phyloP scores from a whole-genome alignment of 768 basidiomycete genomes.

The Mycena filopes region DNA sequence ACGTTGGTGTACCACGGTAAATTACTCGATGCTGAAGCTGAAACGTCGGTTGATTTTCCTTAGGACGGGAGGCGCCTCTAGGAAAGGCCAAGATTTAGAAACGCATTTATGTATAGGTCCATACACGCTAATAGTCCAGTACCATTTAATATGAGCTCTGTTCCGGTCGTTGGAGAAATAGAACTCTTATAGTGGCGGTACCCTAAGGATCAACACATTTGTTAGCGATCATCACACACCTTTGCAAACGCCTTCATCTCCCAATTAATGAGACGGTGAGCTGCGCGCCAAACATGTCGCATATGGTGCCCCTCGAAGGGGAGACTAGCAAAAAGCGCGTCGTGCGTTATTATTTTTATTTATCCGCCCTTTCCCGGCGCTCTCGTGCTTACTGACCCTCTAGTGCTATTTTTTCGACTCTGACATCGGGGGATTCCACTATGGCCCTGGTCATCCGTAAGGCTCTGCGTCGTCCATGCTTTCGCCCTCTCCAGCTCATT shows the following conservation, averaged over 20 bases:
- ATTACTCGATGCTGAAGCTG: conserved; percentile 12
- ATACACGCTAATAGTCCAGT: conserved; percentile 21
- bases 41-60: conserved; percentile 22
- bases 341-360: conserved; percentile 59
- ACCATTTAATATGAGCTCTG: conserved; percentile 20
- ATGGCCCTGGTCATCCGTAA: conserved; percentile 97
- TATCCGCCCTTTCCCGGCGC: conserved; percentile 19
- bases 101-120: neutral
- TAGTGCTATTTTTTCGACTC: conserved; percentile 99
- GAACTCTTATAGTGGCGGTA: conserved; percentile 1
- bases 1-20: conserved; percentile 80
- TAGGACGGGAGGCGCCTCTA: conserved; percentile 61
- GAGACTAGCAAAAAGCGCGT: conserved; percentile 88
- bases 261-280: conserved; percentile 23
- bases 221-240: no score
- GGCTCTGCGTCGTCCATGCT: conserved; percentile 32
- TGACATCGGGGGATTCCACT: conserved; percentile 98
- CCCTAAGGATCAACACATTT: conserved; percentile 21
- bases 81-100: conserved; percentile 72
- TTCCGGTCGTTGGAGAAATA: no score
- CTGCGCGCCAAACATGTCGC: conserved; percentile 23
- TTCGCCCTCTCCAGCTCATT: conserved; percentile 6
- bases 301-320: conserved; percentile 73
- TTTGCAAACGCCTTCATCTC: conserved; percentile 19
- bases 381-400: conserved; percentile 28